Base-by-base conservation (phyloP, 257 asterid genomes). In the Jasminum sambac region DNA sequence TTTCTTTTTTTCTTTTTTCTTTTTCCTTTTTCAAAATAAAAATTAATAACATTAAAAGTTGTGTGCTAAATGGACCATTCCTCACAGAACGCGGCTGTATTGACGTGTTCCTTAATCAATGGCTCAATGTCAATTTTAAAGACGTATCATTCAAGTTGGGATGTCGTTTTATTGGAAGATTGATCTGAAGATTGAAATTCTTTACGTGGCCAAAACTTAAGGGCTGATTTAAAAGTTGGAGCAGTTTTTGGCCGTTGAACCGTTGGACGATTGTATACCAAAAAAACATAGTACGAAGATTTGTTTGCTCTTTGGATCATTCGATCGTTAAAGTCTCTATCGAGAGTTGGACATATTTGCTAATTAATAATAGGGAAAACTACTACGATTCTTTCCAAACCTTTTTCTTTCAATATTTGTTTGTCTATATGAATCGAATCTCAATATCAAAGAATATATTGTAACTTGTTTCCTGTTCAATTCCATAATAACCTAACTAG, bases 241-340 rank as follows among this genome's bases (percentile, higher is more conserved):
- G 69, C 80, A 66, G 75, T 75, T 82, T 76, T 68, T 60, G 23
- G 61, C 79, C 82, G 86, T 82, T 79, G 69, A 74, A 68, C 73
- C 37, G 64, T 79, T 73, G 64, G 25, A 66, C 52, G 63, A 77
- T 66, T 63, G 5, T 63, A 67, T 64, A 40, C 52, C n/a, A 5
- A 44, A 71, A 65, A 1, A 68, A 46, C 70, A 12, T 16, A 26
- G 60, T 9, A 13, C 62, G 34, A 44, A 43, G 17, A 41, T 65
- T 65, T 9, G 60, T 11, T n/a, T 23, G 63, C 26, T 52, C 23
- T 60, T 69, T 69, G 24, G 48, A 70, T 5, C 68, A 42, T 70
- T 36, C 73, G 23, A 64, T 30, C 73, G 23, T 70, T 30, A 13
- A 12, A 38, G 74, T 63, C 74, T 8, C 62, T 50, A 11, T 75